phyloP scores from a whole-genome alignment of 306 rosid genomes.

The Coriaria nepalensis region DNA sequence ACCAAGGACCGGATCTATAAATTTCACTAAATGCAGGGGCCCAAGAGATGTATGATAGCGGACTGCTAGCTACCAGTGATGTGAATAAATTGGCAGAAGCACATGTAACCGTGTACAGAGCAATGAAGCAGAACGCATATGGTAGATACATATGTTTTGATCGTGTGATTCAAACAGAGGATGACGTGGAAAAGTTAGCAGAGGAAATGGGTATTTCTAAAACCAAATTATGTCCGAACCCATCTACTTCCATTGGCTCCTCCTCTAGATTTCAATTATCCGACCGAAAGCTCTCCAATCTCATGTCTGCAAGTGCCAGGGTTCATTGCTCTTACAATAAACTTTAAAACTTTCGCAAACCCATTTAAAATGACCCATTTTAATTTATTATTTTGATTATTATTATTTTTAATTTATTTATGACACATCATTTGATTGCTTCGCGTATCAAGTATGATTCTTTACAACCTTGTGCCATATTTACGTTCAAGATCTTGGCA shows the following conservation, averaged over 20 bases:
- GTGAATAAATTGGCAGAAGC: slow-evolving; percentile 49
- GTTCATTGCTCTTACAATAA: slow-evolving; percentile 26
- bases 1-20: no score
- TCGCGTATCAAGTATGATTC: no score
- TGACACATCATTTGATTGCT: no score
- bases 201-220: slow-evolving; percentile 21
- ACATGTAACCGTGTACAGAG: slow-evolving; percentile 49
- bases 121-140: slow-evolving; percentile 33
- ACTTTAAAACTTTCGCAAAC: no score
- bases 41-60: slow-evolving; percentile 42
- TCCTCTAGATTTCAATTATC: slow-evolving; percentile 31
- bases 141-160: slow-evolving; percentile 84
- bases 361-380: no score
- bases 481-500: no score
- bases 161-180: slow-evolving; percentile 19
- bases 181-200: slow-evolving; percentile 51
- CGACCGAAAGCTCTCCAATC: slow-evolving; percentile 35
- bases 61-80: slow-evolving; percentile 55
- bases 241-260: slow-evolving; percentile 3
- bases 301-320: slow-evolving; percentile 37
- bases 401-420: no score
- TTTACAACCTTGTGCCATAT: no score
- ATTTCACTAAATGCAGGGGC: slow-evolving; percentile 66
- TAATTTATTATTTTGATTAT: no score
- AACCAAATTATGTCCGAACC: slow-evolving; percentile 26